Conservation (phyloP, 202 grass and related monocot genomes). For the Setaria viridis region DNA sequence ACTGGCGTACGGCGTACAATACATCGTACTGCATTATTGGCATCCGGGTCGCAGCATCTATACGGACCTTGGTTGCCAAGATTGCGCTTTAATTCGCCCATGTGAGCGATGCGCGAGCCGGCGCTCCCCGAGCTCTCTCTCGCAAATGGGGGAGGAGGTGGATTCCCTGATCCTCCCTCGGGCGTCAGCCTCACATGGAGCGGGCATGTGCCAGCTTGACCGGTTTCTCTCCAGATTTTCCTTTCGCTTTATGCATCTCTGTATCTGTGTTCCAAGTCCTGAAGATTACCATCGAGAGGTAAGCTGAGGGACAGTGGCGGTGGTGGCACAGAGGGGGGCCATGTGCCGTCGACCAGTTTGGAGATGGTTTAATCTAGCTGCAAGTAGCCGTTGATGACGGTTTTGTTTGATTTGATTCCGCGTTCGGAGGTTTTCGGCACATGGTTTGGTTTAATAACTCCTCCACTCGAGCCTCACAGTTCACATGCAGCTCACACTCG, state of each 20-base stretch:
- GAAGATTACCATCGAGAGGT: constrained; percentile 13
- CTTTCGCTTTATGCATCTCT: constrained; percentile 25
- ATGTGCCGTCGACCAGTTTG: constrained; percentile 49
- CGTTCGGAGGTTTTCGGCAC: not conserved
- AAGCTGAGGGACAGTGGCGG: constrained; percentile 1
- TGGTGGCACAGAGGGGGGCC: not conserved
- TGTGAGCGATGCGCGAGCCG: constrained; percentile 39
- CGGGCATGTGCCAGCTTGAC: constrained; percentile 56
- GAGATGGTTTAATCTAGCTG: constrained; percentile 33
- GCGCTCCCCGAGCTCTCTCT: not conserved
- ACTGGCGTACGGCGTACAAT: constrained; percentile 40
- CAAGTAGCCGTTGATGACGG: constrained; percentile 37
- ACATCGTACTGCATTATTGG: constrained; percentile 43
- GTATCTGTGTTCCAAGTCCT: constrained; percentile 32
- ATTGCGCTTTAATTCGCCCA: constrained; percentile 59
- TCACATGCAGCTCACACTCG: constrained; percentile 38
- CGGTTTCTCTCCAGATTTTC: constrained; percentile 49
- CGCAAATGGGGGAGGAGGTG: not conserved
- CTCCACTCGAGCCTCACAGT: constrained; percentile 9
- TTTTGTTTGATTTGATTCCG: constrained; percentile 43
- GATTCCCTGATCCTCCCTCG: constrained; percentile 51
- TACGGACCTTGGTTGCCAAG: constrained; percentile 45
- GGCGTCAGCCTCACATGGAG: constrained; percentile 54
- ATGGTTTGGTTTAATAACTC: constrained; percentile 17
- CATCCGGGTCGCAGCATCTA: constrained; percentile 39